Evolutionary conservation across 495 filamentous ascomycete species (phyloP), one percentile per base, ranked within the genome.

Genomic region (Evernia prunastri): DNA sequence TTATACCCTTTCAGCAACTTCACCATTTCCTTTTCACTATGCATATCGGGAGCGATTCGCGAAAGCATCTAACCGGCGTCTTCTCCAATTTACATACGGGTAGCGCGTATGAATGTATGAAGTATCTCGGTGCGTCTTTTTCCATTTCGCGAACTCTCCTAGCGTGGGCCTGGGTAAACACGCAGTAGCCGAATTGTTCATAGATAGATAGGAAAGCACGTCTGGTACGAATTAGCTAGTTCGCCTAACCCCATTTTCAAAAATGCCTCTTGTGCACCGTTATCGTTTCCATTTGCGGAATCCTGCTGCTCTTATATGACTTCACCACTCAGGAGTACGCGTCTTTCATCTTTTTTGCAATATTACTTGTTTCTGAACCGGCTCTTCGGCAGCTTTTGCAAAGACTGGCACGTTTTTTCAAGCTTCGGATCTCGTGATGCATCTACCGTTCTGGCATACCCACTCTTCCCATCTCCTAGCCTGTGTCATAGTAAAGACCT

Each of bases 101-200:
- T 33, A 29, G 29, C 51, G 51, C 20, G 51, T 33, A 33, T 15
- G 51, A 20, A 54, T 54, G 51, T 33, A 33, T 54, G 27, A 54
- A 29, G 7, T 54, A 54, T 15, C 29, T 33, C 27, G 7, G 13
- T 13, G 7, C 51, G n/a, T n/a, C n/a, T n/a, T n/a, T 33, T 54
- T 54, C 20, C 7, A 2, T 11, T 54, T 20, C 27, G 6, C 6
- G 29, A 11, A 5, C 25, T 1, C 25, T 1, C 33, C 13, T 54
- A 35, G 51, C 51, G 51, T 35, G 51, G 51, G n/a, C 13, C 51
- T 54, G 51, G 51, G 13, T 54, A 54, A n/a, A 29, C 51, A 33
- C 29, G 51, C 29, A 33, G 33, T 17, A 31, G 51, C 51, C 51
- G 29, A 33, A 33, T 35, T n/a, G n/a, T n/a, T n/a, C n/a, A 29